Base-by-base conservation (phyloP, 495 filamentous ascomycete species). In the Penicillium samsonianum region DNA sequence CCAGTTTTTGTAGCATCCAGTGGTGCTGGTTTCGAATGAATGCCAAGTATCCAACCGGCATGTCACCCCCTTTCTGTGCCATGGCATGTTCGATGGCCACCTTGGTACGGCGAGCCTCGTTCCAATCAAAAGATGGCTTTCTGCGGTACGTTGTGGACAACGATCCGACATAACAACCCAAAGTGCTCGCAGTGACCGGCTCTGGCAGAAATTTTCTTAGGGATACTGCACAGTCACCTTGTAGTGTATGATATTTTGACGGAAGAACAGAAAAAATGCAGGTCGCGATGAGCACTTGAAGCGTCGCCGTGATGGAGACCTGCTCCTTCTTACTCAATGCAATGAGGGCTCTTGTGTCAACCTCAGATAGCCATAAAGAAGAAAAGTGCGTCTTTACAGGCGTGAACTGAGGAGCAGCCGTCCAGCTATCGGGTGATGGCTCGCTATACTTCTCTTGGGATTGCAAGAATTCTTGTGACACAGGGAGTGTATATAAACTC, bases 1-100 rank as follows among this genome's bases (percentile, higher is more conserved):
- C 57, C n/a, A 60, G 31, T 17, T 60, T 60, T 44, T 52, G 46
- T 12, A 47, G 17, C 44, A 61, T 50, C 58, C 58, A 61, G 25
- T 17, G 37, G 47, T 55, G 46, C 52, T 45, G 38, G 37, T 61
- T 46, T 30, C 48, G 46, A 46, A 61, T 51, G 30, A 31, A 45
- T 38, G 5, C 11, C 22, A 61, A 45, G 40, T 51, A 61, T 19
- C 58, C 53, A 40, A 61, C 52, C 1, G 52, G 44, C 51, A 60
- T 47, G 35, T 58, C 55, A 35, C 46, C 37, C 19, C 46, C 55
- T 50, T 58, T 41, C 25, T 11, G 19, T 19, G 22, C 23, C 46
- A 58, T 30, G 3, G 38, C 38, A 23, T 50, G 26, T 12, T 58
- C 46, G 17, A 58, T 51, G 3, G 23, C 43, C 11, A 17, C 17